Conservation (phyloP, 306 rosid genomes). For the Dicorynia guianensis region DNA sequence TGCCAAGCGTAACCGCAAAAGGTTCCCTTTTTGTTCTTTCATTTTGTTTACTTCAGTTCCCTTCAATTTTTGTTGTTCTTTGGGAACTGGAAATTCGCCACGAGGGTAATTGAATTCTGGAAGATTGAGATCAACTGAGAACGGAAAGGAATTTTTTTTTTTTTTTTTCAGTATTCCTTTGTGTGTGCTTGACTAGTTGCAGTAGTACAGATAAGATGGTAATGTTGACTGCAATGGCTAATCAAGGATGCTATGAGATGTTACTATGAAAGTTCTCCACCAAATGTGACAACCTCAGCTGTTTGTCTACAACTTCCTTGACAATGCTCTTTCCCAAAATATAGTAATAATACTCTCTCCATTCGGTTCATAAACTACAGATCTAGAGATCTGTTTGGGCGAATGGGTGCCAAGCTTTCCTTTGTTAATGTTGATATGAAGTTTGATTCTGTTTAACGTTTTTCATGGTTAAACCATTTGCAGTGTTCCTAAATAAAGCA, state of each 20-base stretch:
- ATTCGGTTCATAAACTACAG: neutral
- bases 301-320: neutral
- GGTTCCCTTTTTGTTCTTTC: conserved; percentile 33
- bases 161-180: too few relatives aligned
- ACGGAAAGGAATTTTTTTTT: too few relatives aligned
- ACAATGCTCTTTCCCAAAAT: neutral
- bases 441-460: neutral
- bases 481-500: too few relatives aligned
- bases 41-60: neutral
- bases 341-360: too few relatives aligned
- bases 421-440: neutral
- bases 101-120: conserved; percentile 2
- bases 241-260: neutral
- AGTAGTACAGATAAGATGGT: neutral
- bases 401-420: neutral
- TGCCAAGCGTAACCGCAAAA: conserved; percentile 65
- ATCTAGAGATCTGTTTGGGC: neutral
- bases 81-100: neutral
- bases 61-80: neutral
- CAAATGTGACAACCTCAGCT: conserved; percentile 11
- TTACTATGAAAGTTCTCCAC: conserved; percentile 1
- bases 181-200: neutral
- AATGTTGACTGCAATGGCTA: conserved; percentile 4
- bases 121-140: neutral
- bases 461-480: too few relatives aligned